Evolutionary conservation across 1,139 yeast genomes (phyloP).

Genomic region (Yamadazyma diospyri): DNA sequence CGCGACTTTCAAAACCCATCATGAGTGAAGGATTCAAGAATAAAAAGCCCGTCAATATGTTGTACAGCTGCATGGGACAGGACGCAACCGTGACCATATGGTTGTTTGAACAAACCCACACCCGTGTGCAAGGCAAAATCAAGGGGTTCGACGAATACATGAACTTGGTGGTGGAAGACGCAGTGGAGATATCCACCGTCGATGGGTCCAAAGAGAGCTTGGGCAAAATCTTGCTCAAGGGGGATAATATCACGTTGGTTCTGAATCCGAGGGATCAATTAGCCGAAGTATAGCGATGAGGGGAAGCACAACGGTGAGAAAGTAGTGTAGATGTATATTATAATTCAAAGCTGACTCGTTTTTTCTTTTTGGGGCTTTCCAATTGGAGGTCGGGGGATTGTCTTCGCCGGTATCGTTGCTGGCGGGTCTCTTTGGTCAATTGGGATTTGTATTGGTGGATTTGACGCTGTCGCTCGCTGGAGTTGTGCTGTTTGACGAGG

Average conservation of each 20-base stretch:
- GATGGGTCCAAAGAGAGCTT: constrained; percentile 40
- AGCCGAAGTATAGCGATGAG: background rate
- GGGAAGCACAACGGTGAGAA: background rate
- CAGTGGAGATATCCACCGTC: constrained; percentile 57
- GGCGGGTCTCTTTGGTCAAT: constrained; percentile 22
- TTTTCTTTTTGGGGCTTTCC: constrained; percentile 18
- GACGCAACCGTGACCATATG: constrained; percentile 78
- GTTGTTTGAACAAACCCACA: constrained; percentile 81
- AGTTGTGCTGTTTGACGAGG: constrained; percentile 16
- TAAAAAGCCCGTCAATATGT: constrained; percentile 81
- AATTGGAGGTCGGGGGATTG: constrained; percentile 5
- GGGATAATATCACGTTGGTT: constrained; percentile 80
- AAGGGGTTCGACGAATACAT: constrained; percentile 96
- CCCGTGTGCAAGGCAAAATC: constrained; percentile 78
- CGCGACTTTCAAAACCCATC: background rate
- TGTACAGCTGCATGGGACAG: constrained; percentile 82
- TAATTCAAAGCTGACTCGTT: constrained; percentile 19
- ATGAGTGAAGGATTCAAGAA: constrained; percentile 3
- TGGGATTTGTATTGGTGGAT: constrained; percentile 25
- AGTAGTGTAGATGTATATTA: constrained; percentile 5
- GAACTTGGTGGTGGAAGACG: constrained; percentile 93
- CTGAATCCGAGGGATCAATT: constrained; percentile 3
- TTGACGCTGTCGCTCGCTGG: constrained; percentile 25
- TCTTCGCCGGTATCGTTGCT: constrained; percentile 23
- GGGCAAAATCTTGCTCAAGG: constrained; percentile 72